Evolutionary conservation across 2,329 filamentous ascomycete genomes (phyloP).

Genomic region (Raffaelea ambrosiae): DNA sequence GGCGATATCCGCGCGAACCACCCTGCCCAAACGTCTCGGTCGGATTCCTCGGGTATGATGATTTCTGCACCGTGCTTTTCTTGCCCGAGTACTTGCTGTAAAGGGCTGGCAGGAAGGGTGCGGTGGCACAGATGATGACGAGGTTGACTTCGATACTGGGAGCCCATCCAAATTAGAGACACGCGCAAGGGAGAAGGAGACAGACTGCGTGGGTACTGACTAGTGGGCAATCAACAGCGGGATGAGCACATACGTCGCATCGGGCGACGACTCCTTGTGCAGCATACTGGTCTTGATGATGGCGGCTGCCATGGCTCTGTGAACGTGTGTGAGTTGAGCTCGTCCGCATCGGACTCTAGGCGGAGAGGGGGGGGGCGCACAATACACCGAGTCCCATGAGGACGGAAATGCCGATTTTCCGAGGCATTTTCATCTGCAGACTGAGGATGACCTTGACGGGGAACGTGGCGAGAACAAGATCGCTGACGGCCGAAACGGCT

Average conservation of each 20-base stretch:
- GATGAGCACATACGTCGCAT: neutral
- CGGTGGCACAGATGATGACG: slow-evolving; percentile 1
- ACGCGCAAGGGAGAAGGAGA: neutral
- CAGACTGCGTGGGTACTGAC: neutral
- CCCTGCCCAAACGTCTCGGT: neutral
- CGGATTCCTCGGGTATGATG: neutral
- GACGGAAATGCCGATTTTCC: neutral
- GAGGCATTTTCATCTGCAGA: neutral
- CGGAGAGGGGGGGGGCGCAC: neutral
- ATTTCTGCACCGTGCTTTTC: neutral
- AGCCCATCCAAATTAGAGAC: neutral
- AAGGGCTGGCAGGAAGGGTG: neutral
- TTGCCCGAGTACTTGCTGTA: neutral
- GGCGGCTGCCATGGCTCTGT: slow-evolving; percentile 1
- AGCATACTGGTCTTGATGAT: slow-evolving; percentile 2
- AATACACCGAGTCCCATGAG: slow-evolving; percentile 1
- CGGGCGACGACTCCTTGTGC: neutral
- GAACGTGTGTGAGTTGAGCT: neutral
- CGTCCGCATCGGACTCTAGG: too few relatives aligned
- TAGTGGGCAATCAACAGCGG: slow-evolving; percentile 1
- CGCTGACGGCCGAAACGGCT: neutral
- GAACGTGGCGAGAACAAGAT: neutral
- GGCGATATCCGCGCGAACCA: neutral
- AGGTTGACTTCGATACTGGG: slow-evolving; percentile 1
- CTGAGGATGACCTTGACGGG: neutral